These are phyloP conservation scores for Eutypa lata DNA, from an alignment of 2,329 filamentous ascomycete genomes.

Conservation along the genomic window DNA sequence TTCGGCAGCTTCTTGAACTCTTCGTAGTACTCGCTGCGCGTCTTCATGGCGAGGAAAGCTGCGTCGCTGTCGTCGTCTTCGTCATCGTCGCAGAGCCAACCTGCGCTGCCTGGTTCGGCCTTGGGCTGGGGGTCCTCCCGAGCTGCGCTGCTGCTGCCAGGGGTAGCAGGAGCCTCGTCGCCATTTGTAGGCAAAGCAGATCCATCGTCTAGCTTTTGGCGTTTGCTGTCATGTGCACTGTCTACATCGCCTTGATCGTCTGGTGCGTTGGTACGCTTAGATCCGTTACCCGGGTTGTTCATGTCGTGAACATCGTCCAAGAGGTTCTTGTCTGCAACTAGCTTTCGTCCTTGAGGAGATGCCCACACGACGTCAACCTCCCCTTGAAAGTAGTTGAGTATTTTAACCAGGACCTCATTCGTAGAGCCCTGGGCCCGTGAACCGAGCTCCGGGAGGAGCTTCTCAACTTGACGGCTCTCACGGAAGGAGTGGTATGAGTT, in stretches of 20 bases:
- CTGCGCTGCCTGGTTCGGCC: not conserved
- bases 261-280: constrained; percentile 3
- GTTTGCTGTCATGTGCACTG: not conserved
- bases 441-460: constrained; percentile 25
- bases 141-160: not conserved
- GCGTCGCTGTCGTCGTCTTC: not conserved
- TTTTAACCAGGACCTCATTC: constrained; percentile 16
- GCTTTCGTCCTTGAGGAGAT: constrained; percentile 13
- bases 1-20: constrained; percentile 22
- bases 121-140: not conserved
- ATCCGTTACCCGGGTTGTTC: not conserved
- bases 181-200: not conserved
- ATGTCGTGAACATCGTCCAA: not conserved
- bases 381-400: constrained; percentile 25
- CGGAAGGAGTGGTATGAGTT: constrained; percentile 24
- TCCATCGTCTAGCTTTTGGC: not conserved
- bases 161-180: not conserved
- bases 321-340: constrained; percentile 14
- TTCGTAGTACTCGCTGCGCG: constrained; percentile 17
- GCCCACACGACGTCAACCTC: constrained; percentile 21
- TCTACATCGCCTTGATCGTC: not conserved
- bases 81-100: not conserved
- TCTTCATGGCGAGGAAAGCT: constrained; percentile 12
- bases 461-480: constrained; percentile 27
- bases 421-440: constrained; percentile 18